Base-by-base conservation (phyloP, 129 eudicot genomes). In the Arctium lappa region DNA sequence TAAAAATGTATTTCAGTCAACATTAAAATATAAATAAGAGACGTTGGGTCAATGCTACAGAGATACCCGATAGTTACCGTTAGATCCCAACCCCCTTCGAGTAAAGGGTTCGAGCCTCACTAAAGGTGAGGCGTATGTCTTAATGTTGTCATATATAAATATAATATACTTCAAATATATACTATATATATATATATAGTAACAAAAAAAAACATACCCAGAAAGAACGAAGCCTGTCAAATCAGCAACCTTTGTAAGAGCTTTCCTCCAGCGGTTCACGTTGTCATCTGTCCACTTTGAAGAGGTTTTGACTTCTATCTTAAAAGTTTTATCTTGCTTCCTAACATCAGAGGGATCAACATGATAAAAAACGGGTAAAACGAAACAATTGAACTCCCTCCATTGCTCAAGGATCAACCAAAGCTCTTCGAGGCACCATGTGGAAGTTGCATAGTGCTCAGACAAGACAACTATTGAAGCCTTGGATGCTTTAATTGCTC, bases 391-490 rank as follows among this genome's bases (percentile, higher is more conserved):
- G 10, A 5, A 13, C 12, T 48, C 16, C 27, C 3, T 46, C 15
- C 32, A 46, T 13, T 77, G 73, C 32, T 78, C 73, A 1, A 78
- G 81, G 81, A 78, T 63, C 62, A 78, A 63, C 8, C 9, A 63
- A 10, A 78, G 81, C 38, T 78, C 81, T 4, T 63, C 62, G 37
- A 78, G 81, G 62, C 81, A 63, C 81, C 74, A 63, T 78, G 36
- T 38, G 7, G 81, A 78, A 13, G 36, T 78, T 15, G 81, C 81
- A 63, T 63, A 78, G 73, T 76, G 9, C 34, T 53, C 12, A 0
- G 80, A 77, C 36, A 77, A n/a, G 1, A 77, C 53, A 9, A 60
- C 50, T 8, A 77, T 60, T n/a, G 72, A 77, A 60, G 80, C 80
- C 72, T 65, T 77, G 40, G 81, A 78, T 16, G 15, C 46, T 37